A percentile compares a stretch with the other conserved stretches of the same genome.
phyloP scores from a whole-genome alignment of 768 basidiomycete species.

The Pleurotus citrinopileatus region DNA sequence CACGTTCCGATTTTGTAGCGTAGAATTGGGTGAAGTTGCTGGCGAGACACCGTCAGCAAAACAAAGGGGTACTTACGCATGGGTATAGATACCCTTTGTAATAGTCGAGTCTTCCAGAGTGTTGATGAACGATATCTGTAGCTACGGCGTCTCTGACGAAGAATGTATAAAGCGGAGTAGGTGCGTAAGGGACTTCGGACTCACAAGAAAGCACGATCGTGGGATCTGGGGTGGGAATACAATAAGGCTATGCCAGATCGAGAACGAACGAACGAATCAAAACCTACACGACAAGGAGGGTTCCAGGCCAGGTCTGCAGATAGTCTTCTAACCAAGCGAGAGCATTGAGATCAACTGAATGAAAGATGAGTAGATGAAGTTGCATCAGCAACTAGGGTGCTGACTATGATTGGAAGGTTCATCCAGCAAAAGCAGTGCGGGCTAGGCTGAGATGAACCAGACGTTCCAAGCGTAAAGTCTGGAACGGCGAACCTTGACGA shows the following conservation, averaged over 20 bases:
- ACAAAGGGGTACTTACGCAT: too few species aligned
- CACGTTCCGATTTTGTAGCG: slow-evolving; percentile 95
- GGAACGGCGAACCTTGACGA: slow-evolving; percentile 70
- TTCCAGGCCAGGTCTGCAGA: slow-evolving; percentile 91
- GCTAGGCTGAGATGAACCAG: slow-evolving; percentile 33
- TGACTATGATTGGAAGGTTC: slow-evolving; percentile 96
- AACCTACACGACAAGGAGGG: slow-evolving; percentile 88
- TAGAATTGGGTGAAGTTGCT: slow-evolving; percentile 99
- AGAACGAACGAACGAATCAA: not conserved
- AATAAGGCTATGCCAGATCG: slow-evolving; percentile 13
- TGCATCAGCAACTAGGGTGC: slow-evolving; percentile 19
- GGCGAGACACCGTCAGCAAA: slow-evolving; percentile 9
- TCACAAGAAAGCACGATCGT: slow-evolving; percentile 95
- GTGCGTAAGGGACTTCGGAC: slow-evolving; percentile 17
- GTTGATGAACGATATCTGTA: slow-evolving; percentile 97
- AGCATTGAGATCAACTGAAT: slow-evolving; percentile 84
- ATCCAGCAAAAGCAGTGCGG: slow-evolving; percentile 76
- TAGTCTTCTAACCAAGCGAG: slow-evolving; percentile 98
- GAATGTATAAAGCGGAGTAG: not conserved
- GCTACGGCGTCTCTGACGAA: slow-evolving; percentile 83
- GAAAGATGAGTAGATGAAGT: not conserved
- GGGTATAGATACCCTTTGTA: slow-evolving; percentile 74
- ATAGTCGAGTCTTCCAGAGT: slow-evolving; percentile 90
- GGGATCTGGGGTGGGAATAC: slow-evolving; percentile 54
- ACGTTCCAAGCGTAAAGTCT: not conserved